Evolutionary conservation across 495 filamentous ascomycete genomes (phyloP).

Genomic region (Aspergillus bertholletiae): DNA sequence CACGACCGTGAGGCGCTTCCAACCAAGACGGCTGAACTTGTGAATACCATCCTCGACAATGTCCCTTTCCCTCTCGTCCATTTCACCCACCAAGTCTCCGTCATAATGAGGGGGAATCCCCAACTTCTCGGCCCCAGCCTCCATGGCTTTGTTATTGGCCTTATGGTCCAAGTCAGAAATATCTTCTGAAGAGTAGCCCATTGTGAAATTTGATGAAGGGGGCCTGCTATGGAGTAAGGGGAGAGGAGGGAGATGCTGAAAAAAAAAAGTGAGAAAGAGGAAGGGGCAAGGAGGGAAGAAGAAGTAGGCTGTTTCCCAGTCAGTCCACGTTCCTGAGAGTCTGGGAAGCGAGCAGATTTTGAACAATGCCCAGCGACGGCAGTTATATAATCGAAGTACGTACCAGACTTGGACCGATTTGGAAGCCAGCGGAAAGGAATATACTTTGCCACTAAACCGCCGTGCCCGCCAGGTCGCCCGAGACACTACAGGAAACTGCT

Average conservation of each 20-base stretch:
- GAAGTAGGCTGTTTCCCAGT: not conserved
- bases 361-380: not conserved
- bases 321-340: not conserved
- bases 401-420: not conserved
- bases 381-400: not conserved
- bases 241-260: not conserved
- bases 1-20: slow-evolving; percentile 34
- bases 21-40: slow-evolving; percentile 33
- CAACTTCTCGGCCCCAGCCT: slow-evolving; percentile 8
- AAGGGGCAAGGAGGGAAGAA: not conserved
- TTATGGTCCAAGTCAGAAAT: slow-evolving; percentile 15
- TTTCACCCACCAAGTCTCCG: slow-evolving; percentile 23
- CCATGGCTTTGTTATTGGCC: slow-evolving; percentile 6
- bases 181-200: slow-evolving; percentile 10
- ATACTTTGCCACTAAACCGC: not conserved
- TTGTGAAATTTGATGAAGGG: slow-evolving; percentile 1
- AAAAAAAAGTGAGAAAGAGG: not conserved
- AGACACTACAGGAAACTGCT: not conserved
- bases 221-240: not conserved
- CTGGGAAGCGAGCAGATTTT: not conserved
- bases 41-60: slow-evolving; percentile 22
- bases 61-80: slow-evolving; percentile 23
- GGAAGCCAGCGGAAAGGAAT: not conserved
- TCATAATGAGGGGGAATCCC: slow-evolving; percentile 19
- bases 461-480: not conserved